Evolutionary conservation across 257 asterid species (phyloP), one percentile per base, ranked within the genome.

Genomic region (Jacaranda copaia): DNA sequence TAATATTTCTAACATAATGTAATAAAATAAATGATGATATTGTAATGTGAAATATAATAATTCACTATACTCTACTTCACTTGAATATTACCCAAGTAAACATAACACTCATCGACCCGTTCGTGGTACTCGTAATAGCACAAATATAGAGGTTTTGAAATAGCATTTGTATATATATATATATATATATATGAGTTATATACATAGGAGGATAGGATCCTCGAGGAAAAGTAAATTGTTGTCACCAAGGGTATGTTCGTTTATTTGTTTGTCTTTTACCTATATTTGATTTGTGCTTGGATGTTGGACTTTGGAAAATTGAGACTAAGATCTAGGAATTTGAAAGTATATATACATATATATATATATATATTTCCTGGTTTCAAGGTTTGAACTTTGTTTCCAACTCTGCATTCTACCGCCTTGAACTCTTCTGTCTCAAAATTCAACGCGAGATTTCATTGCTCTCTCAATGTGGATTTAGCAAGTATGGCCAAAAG

Each of bases 201-300:
- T 40, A 32, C 46, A 9, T 70, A 11, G 5, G 70, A 64, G 19
- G 62, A 76, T 78, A 64, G 19, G 62, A 76, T 78, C 32, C 32
- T 81, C 80, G 71, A 87, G 93, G 82, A 84, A 89, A 89, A 87
- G 96, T 87, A 87, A 89, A 85, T 72, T 71, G 91, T 89, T 86
- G 97, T 89, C 96, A 86, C 82, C 84, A 84, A 87, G 86, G 89
- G 80, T 76, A 75, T 82, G 90, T 82, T 85, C 85, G 94, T 87
- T 85, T 87, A 89, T 42, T 80, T 71, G 52, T 66, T 87, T 87
- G 91, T 90, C 89, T 80, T 86, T 76, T 87, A 66, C 87, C 72
- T 79, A 52, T 70, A 77, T 16, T 45, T 7, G 55, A 55, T 65
- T n/a, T 25, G 2, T 25, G 32, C 73, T 64, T 62, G 46, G 15